These are phyloP conservation scores for Choricystis sp. DNA, from an alignment of 139 green algal genomes.

Conservation along the genomic window DNA sequence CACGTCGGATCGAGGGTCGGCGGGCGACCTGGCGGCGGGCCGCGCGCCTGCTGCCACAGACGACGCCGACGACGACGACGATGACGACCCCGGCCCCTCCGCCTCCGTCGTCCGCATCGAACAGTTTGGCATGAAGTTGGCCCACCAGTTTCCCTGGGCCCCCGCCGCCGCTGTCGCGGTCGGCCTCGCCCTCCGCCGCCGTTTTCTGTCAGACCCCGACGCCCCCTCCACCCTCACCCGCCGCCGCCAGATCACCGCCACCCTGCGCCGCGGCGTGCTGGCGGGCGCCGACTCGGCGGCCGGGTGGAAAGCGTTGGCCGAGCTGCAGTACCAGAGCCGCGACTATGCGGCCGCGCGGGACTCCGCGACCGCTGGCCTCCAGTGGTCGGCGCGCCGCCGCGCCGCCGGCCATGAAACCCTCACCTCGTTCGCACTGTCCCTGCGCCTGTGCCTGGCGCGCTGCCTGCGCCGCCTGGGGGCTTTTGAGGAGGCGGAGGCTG, in stretches of 20 bases:
- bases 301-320: slow-evolving; percentile 34
- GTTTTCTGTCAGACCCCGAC: slow-evolving; percentile 10
- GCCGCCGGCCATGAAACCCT: slow-evolving; percentile 31
- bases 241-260: slow-evolving; percentile 8
- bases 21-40: no score
- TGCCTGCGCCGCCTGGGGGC: slow-evolving; percentile 24
- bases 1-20: no score
- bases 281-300: slow-evolving; percentile 15
- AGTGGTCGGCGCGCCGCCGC: slow-evolving; percentile 12
- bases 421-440: slow-evolving; percentile 26
- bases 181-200: slow-evolving; percentile 29
- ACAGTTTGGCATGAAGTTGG: slow-evolving; percentile 16
- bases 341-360: slow-evolving; percentile 16
- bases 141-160: slow-evolving; percentile 22
- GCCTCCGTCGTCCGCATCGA: slow-evolving; percentile 3
- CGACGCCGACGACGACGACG: neutral
- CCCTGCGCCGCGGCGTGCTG: neutral
- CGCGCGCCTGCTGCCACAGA: no score
- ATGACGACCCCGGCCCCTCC: neutral
- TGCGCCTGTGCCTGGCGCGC: slow-evolving; percentile 27
- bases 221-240: slow-evolving; percentile 6
- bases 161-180: slow-evolving; percentile 23
- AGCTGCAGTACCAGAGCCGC: slow-evolving; percentile 42
- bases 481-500: slow-evolving; percentile 32
- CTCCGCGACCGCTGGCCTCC: slow-evolving; percentile 8